Base-by-base conservation (phyloP, 2,329 filamentous ascomycete species). In the Fusarium phyllophilum region DNA sequence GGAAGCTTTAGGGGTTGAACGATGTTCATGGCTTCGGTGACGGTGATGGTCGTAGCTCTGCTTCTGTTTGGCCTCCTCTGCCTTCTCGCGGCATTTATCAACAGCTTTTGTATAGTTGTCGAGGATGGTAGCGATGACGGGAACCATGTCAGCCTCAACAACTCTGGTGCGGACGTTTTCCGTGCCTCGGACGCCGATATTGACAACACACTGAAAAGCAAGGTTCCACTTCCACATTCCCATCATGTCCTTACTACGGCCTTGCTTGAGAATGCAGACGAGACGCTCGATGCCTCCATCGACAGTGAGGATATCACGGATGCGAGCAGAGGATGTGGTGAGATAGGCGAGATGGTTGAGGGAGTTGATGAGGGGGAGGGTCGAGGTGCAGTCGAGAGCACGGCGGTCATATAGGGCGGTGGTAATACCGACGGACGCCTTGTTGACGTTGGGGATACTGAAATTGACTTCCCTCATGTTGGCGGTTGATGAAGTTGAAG, bases 151-250 rank as follows among this genome's bases (percentile, higher is more conserved):
- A 72, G 96, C 96, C 85, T 99, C 96, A 59, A 99, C 96, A 6
- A 99, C 96, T 75, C 96, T 90, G 66, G 96, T 98, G 77, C 96
- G 91, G 68, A 99, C 96, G 76, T 90, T 92, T 85, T 99, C 96
- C 18, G 96, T 98, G 68, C 96, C 96, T 77, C 96, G 91, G 68
- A 99, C 96, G 65, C 96, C 96, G 80, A 99, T 98, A 83, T 99
- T 99, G 81, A 99, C 96, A 74, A 98, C 95, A 83, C 96, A 99
- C 84, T 98, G 96, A 83, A 99, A 99, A 60, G 96, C 96, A 72
- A 99, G 89, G 81, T 98, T 99, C 96, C 96, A 99, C 85, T 98
- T 98, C 96, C 96, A 99, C 94, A 97, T 97, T 83, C 98, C 96
- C 96, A 98, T 98, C 91, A 98, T 93, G 82, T 99, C 96, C 84